These are phyloP conservation scores for Albatrellus ellisii DNA, from an alignment of 768 basidiomycete species.

Conservation along the genomic window DNA sequence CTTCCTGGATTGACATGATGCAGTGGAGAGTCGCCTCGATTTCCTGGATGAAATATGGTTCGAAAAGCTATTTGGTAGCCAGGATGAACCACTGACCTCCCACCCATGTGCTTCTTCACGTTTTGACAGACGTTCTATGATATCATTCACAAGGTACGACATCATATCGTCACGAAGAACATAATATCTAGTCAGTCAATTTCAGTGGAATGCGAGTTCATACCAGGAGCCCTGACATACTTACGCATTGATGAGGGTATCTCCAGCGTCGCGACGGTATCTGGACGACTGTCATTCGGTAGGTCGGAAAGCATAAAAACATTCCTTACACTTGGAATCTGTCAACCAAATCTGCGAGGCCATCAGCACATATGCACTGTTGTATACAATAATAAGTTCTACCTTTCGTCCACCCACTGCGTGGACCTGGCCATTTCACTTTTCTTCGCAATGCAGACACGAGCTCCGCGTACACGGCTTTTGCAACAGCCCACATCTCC, in stretches of 20 bases:
- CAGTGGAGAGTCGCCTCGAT: constrained; percentile 83
- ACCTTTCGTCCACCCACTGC: constrained; percentile 58
- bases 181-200: constrained; percentile 47
- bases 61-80: not conserved
- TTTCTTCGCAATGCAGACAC: constrained; percentile 62
- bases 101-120: constrained; percentile 39
- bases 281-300: constrained; percentile 21
- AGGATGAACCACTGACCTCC: constrained; percentile 43
- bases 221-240: constrained; percentile 16
- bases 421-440: constrained; percentile 51
- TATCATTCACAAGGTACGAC: constrained; percentile 48
- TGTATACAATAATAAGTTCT: constrained; percentile 11
- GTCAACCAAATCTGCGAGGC: constrained; percentile 54
- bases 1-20: constrained; percentile 79
- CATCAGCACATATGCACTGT: constrained; percentile 3
- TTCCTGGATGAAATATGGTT: constrained; percentile 31
- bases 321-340: constrained; percentile 61
- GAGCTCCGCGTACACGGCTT: constrained; percentile 68
- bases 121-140: constrained; percentile 38
- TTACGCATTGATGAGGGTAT: constrained; percentile 81
- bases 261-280: constrained; percentile 77
- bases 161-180: constrained; percentile 80
- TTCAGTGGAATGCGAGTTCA: constrained; percentile 7
- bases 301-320: not conserved
- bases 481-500: constrained; percentile 42